phyloP scores from a whole-genome alignment of 345 rosid genomes.

The Schrenkiella parvula region DNA sequence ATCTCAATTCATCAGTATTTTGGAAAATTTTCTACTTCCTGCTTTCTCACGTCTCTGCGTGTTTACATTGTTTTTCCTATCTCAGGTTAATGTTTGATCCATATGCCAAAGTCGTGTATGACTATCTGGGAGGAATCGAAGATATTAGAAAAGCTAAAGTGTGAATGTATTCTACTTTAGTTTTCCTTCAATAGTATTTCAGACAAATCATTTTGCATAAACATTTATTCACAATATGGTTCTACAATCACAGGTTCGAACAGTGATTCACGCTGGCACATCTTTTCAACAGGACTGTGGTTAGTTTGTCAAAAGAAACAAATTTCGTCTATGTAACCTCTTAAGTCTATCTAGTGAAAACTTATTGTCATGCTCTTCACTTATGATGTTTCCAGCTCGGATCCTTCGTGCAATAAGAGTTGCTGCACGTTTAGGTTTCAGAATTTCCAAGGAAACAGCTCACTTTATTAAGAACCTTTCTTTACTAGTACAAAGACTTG shows the following conservation, averaged over 20 bases:
- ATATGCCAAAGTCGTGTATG: slow-evolving; percentile 70
- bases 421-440: slow-evolving; percentile 73
- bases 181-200: slow-evolving; percentile 28
- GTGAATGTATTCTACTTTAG: slow-evolving; percentile 53
- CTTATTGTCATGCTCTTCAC: neutral
- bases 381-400: slow-evolving; percentile 54
- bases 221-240: slow-evolving; percentile 17
- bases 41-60: neutral
- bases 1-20: neutral
- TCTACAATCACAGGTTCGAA: slow-evolving; percentile 46
- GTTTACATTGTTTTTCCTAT: neutral
- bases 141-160: slow-evolving; percentile 91
- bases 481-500: slow-evolving; percentile 54
- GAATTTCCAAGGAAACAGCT: slow-evolving; percentile 79
- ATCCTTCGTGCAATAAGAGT: slow-evolving; percentile 74
- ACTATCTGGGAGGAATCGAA: slow-evolving; percentile 85
- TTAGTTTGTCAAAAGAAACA: slow-evolving; percentile 23
- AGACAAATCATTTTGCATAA: neutral
- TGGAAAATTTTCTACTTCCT: neutral
- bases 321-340: neutral
- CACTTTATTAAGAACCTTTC: slow-evolving; percentile 59
- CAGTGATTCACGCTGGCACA: slow-evolving; percentile 53
- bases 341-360: neutral
- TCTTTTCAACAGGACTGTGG: slow-evolving; percentile 80
- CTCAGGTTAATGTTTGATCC: slow-evolving; percentile 95